Conservation (phyloP, 2,329 filamentous ascomycete genomes). For the Cytospora chrysosperma region DNA sequence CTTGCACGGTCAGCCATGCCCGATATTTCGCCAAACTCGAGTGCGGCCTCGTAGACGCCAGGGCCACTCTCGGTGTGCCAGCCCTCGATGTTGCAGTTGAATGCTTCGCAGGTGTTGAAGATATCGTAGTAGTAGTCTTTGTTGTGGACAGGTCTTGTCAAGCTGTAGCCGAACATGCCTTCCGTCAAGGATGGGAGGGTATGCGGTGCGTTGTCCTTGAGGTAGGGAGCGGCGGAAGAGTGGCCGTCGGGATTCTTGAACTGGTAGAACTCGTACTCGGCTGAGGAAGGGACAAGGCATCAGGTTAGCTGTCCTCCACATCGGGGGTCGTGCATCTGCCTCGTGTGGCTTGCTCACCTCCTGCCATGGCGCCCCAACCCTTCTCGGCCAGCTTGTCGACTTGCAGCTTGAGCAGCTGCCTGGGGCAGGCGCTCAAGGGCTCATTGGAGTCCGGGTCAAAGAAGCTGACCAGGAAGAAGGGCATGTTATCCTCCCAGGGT, state of each 20-base stretch:
- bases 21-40: constrained; percentile 84
- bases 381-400: constrained; percentile 64
- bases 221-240: constrained; percentile 70
- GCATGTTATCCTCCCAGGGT: constrained; percentile 85
- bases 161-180: constrained; percentile 94
- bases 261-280: constrained; percentile 94
- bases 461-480: constrained; percentile 84
- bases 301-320: background rate
- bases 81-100: constrained; percentile 81
- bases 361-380: constrained; percentile 84
- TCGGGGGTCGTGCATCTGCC: too few species aligned
- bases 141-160: constrained; percentile 84
- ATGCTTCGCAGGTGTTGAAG: constrained; percentile 75
- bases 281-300: constrained; percentile 43
- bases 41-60: constrained; percentile 90
- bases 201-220: constrained; percentile 69
- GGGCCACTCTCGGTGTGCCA: constrained; percentile 96
- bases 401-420: constrained; percentile 69
- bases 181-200: constrained; percentile 79
- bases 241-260: constrained; percentile 70
- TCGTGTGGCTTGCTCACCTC: constrained; percentile 59
- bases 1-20: constrained; percentile 90
- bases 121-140: constrained; percentile 90
- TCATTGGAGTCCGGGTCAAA: constrained; percentile 73
- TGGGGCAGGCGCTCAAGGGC: constrained; percentile 74